Percentiles rank a stretch among this genome's conserved stretches.
Evolutionary conservation across 1,284 basidiomycete genomes (phyloP).

Genomic region (Ceratobasidium papillatum): DNA sequence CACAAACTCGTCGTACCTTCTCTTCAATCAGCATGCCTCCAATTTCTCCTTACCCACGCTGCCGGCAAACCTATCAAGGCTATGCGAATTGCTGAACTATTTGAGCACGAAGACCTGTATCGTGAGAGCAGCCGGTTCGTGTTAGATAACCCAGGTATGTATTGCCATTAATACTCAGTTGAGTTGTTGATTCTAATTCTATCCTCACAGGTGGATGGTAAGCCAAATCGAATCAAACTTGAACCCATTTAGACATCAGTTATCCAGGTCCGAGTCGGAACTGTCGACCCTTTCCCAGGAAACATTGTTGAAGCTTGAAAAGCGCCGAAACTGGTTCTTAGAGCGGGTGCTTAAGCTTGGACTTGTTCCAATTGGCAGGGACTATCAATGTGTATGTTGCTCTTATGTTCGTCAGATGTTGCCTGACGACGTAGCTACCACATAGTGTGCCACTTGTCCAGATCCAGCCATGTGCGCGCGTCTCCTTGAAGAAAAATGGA

Average conservation of each 20-base stretch:
- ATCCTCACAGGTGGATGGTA: constrained; percentile 64
- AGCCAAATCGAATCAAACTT: not conserved
- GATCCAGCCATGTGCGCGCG: constrained; percentile 81
- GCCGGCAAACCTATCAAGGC: constrained; percentile 91
- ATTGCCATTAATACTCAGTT: not conserved
- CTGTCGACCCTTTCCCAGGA: constrained; percentile 78
- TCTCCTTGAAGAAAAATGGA: constrained; percentile 94
- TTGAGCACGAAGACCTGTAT: constrained; percentile 87
- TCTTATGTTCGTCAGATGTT: not conserved
- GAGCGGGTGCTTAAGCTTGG: constrained; percentile 93
- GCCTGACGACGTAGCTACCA: not conserved
- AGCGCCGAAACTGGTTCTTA: constrained; percentile 90
- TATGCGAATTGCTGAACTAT: constrained; percentile 87
- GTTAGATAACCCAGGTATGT: constrained; percentile 79
- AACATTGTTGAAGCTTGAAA: constrained; percentile 87
- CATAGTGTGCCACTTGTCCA: constrained; percentile 82
- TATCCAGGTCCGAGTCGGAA: constrained; percentile 67
- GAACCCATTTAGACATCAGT: not conserved
- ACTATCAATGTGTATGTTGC: constrained; percentile 85
- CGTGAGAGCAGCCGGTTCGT: constrained; percentile 90
- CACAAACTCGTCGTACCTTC: constrained; percentile 85
- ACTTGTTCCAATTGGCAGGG: constrained; percentile 83
- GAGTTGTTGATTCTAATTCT: constrained; percentile 42
- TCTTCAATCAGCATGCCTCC: constrained; percentile 80
- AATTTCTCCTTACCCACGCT: constrained; percentile 88